phyloP scores from a whole-genome alignment of 768 basidiomycete genomes.

The Amyloporia xantha region DNA sequence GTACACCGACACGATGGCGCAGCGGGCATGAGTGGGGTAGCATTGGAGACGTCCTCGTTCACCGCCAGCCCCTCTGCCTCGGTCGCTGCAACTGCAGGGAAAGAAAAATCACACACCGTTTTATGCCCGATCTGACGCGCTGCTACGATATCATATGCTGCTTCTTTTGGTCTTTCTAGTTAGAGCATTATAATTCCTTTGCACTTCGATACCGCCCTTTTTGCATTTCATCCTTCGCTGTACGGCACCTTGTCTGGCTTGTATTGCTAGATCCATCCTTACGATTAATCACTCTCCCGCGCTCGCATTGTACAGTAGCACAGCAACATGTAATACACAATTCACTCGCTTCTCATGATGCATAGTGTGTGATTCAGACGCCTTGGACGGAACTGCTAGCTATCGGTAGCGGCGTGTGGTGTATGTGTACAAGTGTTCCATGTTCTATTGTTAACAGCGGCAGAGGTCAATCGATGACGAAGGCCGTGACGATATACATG shows the following conservation, averaged over 20 bases:
- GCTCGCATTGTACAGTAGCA: neutral
- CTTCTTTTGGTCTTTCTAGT: neutral
- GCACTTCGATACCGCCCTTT: neutral
- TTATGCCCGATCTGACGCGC: no score
- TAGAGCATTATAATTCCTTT: neutral
- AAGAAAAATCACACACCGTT: neutral
- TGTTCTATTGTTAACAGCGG: no score
- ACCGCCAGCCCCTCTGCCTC: no score
- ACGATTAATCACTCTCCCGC: neutral
- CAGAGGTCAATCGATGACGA: no score
- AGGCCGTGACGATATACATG: no score
- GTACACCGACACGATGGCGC: conserved; percentile 15
- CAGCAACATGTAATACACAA: neutral
- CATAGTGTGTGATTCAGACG: no score
- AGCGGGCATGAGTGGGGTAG: neutral
- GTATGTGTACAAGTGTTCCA: no score
- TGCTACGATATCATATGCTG: neutral
- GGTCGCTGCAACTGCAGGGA: no score
- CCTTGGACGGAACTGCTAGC: no score
- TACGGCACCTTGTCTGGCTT: neutral
- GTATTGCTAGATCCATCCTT: neutral
- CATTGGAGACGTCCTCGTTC: no score
- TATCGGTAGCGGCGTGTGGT: no score
- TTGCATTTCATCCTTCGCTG: neutral
- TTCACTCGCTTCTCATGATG: neutral